phyloP scores from a whole-genome alignment of 768 basidiomycete genomes.

The Collybia mongolica region DNA sequence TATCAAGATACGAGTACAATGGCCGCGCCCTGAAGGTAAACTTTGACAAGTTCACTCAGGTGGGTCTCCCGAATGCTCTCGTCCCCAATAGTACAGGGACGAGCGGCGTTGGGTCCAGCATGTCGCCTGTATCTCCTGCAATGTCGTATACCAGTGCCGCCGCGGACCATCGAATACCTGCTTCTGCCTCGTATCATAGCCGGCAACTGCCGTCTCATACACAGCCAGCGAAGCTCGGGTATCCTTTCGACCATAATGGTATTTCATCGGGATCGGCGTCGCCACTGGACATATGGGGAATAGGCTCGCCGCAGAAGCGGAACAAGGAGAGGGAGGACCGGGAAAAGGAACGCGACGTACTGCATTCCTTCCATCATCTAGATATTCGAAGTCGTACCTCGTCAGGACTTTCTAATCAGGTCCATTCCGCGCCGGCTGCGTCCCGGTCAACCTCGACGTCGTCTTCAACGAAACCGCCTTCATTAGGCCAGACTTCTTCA shows the following conservation, averaged over 20 bases:
- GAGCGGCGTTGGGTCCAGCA: neutral
- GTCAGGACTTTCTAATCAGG: constrained; percentile 5
- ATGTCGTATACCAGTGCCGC: constrained; percentile 8
- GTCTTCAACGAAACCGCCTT: constrained; percentile 13
- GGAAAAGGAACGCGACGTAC: constrained; percentile 9
- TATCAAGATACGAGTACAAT: constrained; percentile 77
- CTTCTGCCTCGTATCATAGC: neutral
- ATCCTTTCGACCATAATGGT: constrained; percentile 10
- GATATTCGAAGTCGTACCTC: constrained; percentile 7
- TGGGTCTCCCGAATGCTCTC: constrained; percentile 6
- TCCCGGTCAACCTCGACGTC: constrained; percentile 15
- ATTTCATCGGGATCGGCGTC: constrained; percentile 17
- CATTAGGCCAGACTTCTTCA: constrained; percentile 3
- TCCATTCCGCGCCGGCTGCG: constrained; percentile 1
- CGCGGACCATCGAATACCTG: constrained; percentile 5
- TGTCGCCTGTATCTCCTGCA: constrained; percentile 21
- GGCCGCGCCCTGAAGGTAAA: constrained; percentile 88
- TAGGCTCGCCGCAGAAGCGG: neutral
- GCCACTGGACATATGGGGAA: constrained; percentile 30
- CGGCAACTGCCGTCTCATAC: constrained; percentile 5
- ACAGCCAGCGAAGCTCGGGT: constrained; percentile 8
- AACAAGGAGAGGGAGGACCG: neutral
- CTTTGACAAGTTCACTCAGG: constrained; percentile 76
- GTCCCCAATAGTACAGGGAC: constrained; percentile 3
- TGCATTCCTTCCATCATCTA: constrained; percentile 6